Conservation (phyloP, 352 stramenopile genomes). For the Globisporangium mamillatum region DNA sequence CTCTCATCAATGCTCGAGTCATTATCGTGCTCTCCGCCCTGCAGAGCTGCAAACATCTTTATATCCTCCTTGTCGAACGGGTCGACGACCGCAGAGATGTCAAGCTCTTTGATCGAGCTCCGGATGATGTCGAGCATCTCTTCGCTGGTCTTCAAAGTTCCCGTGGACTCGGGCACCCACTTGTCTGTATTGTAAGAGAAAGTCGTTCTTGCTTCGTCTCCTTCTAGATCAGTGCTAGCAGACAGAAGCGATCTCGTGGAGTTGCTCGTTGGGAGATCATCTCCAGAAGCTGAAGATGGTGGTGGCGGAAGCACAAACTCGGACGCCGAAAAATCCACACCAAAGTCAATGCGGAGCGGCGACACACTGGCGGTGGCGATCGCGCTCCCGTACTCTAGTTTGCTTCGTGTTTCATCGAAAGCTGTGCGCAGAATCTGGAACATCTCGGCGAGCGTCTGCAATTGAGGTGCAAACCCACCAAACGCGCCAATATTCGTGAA, state of each 20-base stretch:
- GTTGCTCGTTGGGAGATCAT: background rate
- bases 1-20: background rate
- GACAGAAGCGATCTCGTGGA: background rate
- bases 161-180: constrained; percentile 50
- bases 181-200: constrained; percentile 71
- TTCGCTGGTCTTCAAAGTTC: constrained; percentile 49
- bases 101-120: constrained; percentile 46
- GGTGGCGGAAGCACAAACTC: constrained; percentile 38
- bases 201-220: constrained; percentile 15
- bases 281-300: background rate
- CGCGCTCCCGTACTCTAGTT: constrained; percentile 27
- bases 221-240: background rate
- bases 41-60: constrained; percentile 46
- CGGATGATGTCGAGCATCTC: constrained; percentile 61
- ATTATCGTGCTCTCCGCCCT: constrained; percentile 46
- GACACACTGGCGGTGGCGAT: constrained; percentile 33
- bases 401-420: constrained; percentile 37
- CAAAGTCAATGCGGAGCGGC: constrained; percentile 49
- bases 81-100: constrained; percentile 55
- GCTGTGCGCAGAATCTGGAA: constrained; percentile 55
- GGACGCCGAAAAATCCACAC: constrained; percentile 60
- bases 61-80: constrained; percentile 58
- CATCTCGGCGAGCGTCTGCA: constrained; percentile 55
- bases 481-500: constrained; percentile 60
- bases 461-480: constrained; percentile 57